Base-by-base conservation (phyloP, 257 asterid genomes). In the Salvia hispanica region DNA sequence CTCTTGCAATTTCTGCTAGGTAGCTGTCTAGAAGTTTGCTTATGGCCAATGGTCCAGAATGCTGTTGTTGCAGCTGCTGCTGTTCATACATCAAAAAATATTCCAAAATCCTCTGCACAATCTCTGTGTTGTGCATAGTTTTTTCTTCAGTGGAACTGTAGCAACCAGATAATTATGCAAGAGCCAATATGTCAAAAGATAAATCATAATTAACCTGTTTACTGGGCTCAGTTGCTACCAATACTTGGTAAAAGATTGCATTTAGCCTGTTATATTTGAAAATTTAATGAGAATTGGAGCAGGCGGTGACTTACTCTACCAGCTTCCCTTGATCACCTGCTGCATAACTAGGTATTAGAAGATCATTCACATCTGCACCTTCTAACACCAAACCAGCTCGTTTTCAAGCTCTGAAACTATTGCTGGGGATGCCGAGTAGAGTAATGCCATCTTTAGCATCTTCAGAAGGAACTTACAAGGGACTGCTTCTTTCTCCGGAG, bases 1-100 rank as follows among this genome's bases (percentile, higher is more conserved):
- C 97, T 76, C 83, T 76, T 43, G 97, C 96, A 28, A 88, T 78
- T 80, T 90, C 96, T 58, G 91, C 95, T 57, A 90, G 81, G 74
- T 90, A 91, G 70, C 67, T 83, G 86, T 91, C 97, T 25, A 91
- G 76, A 55, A 91, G 92, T 77, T 86, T 88, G 62, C 95, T 75
- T 66, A 91, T 79, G 21, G 78, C 80, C 75, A 76, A 47, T 12
- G 78, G 78, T 42, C 75, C 84, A 9, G 80, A 42, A 47, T 70
- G 87, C 39, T 74, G 75, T 50, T 47, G 79, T n/a, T 82, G 60
- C 53, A 63, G 86, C 31, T 74, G 71, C 64, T 63, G 79, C 10
- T 83, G 89, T 73, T 85, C 96, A 40, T 81, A 83, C 70, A 90
- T 72, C 75, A 88, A 54, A 53, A 81, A 90, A 62, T 90, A 84